Evolutionary conservation across 73 alveolate genomes (phyloP).

Genomic region (Paramecium sonneborni): DNA sequence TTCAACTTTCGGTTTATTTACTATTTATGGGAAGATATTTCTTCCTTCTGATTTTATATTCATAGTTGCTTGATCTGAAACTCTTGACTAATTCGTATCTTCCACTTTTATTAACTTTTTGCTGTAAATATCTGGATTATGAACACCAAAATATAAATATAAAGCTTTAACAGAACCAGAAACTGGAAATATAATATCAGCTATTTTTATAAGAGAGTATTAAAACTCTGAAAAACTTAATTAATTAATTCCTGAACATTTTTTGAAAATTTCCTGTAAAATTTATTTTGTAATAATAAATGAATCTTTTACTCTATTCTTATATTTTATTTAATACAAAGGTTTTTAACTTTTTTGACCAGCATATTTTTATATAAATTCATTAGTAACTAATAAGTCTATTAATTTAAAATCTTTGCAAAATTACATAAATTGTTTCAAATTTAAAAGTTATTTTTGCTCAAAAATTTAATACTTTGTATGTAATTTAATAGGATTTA

Average conservation of each 20-base stretch:
- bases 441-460: neutral
- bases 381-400: neutral
- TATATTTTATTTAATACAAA: neutral
- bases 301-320: neutral
- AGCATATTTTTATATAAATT: neutral
- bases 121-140: constrained; percentile 5
- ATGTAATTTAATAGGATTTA: neutral
- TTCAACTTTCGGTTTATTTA: neutral
- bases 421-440: neutral
- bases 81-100: neutral
- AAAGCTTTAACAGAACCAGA: neutral
- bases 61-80: neutral
- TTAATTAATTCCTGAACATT: neutral
- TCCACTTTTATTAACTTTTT: neutral
- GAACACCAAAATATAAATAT: neutral
- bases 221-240: neutral
- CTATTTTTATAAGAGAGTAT: neutral
- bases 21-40: neutral
- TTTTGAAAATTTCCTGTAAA: neutral
- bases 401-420: constrained; percentile 47
- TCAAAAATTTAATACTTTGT: neutral
- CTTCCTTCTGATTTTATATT: neutral
- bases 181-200: constrained; percentile 30
- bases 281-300: neutral
- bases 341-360: neutral